Percentiles rank a stretch among this genome's conserved stretches.
Evolutionary conservation across 2,329 filamentous ascomycete species (phyloP).

Genomic region (Exophiala phaeomuriformis): DNA sequence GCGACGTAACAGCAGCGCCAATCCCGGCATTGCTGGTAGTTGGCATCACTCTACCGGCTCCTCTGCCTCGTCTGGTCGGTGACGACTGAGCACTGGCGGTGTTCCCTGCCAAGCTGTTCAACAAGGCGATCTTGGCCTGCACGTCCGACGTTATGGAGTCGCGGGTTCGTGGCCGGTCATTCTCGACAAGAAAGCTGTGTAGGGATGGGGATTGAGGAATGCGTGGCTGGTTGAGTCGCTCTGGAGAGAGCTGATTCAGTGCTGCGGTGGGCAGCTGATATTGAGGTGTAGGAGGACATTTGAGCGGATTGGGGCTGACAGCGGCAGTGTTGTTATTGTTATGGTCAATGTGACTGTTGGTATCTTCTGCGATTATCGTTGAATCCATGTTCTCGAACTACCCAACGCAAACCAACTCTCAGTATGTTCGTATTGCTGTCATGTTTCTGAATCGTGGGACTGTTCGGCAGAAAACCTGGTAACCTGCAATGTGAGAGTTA

Average conservation of each 20-base stretch:
- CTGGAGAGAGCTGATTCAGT: constrained; percentile 42
- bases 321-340: neutral
- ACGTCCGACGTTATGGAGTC: constrained; percentile 39
- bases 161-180: constrained; percentile 28
- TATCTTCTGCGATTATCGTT: constrained; percentile 5
- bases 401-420: neutral
- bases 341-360: constrained; percentile 10
- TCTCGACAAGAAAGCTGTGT: constrained; percentile 27
- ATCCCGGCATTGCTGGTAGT: neutral
- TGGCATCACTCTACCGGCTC: neutral
- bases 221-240: constrained; percentile 44
- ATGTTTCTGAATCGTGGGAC: neutral
- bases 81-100: constrained; percentile 24
- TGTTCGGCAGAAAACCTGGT: neutral
- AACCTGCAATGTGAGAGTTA: neutral
- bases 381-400: constrained; percentile 4
- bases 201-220: constrained; percentile 37
- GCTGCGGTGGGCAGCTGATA: constrained; percentile 29
- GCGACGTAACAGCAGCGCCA: neutral
- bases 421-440: neutral
- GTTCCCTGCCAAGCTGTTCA: constrained; percentile 36
- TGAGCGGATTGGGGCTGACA: constrained; percentile 16
- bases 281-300: constrained; percentile 13
- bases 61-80: constrained; percentile 13
- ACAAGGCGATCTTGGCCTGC: constrained; percentile 43